Base-by-base conservation (phyloP, 805 yeast genomes). In the Alloascoidea hylecoeti region DNA sequence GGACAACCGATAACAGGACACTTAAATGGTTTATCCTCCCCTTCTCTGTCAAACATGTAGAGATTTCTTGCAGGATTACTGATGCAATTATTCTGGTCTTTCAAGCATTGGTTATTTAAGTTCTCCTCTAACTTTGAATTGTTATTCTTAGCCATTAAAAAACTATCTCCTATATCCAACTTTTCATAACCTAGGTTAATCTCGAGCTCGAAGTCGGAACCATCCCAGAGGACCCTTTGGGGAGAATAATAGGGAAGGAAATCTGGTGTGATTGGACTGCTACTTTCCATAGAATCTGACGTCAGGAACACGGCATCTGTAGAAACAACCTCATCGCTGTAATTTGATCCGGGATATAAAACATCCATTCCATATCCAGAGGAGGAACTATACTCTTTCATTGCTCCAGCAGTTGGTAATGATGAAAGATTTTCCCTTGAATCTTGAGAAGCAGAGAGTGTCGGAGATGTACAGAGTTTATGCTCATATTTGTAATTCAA, bases 51-150 rank as follows among this genome's bases (percentile, higher is more conserved):
- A 65, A 83, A 78, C 23, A 88, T 95, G 53, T 92, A 89, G 42
- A 89, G 61, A 53, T 88, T 92, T 45, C 97, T 71, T 1, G 96
- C 96, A 0, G 97, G 98, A 57, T 92, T 96, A 58, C 89, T 96
- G 37, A 92, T 88, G 57, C 86, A 86, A 65, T 79, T 78, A 41
- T 76, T 77, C 30, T 9, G n/a, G n/a, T 23, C 30, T 9, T n/a
- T 23, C 13, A 23, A n/a, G n/a, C n/a, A n/a, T n/a, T n/a, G n/a
- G n/a, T n/a, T n/a, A n/a, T n/a, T n/a, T 9, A 23, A n/a, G 30
- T 23, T 23, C 30, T 23, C 30, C 13, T 23, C n/a, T n/a, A 23
- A 23, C n/a, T n/a, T n/a, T n/a, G n/a, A n/a, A n/a, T n/a, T n/a
- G n/a, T n/a, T n/a, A n/a, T n/a, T n/a, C n/a, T n/a, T n/a, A n/a